These are phyloP conservation scores for Monosporascus sp. DNA, from an alignment of 2,329 filamentous ascomycete genomes.

Conservation along the genomic window DNA sequence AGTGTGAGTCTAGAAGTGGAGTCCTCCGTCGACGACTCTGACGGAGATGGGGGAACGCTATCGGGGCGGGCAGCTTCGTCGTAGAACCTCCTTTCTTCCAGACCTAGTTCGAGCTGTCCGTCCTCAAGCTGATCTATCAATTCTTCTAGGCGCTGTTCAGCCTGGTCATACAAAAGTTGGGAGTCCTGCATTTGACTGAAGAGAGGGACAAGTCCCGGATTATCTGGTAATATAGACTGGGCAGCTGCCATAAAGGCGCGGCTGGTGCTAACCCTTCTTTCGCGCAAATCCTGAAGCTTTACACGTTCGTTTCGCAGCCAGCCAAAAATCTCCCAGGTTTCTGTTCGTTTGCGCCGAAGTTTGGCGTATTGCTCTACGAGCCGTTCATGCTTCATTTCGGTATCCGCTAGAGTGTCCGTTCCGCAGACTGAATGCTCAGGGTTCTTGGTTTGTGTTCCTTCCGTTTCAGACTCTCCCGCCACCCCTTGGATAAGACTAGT, in stretches of 20 bases:
- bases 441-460: neutral
- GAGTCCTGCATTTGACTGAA: slow-evolving; percentile 19
- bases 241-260: slow-evolving; percentile 21
- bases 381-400: slow-evolving; percentile 7
- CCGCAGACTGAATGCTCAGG: neutral
- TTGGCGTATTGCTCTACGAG: slow-evolving; percentile 14
- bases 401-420: neutral
- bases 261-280: slow-evolving; percentile 18
- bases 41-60: slow-evolving; percentile 1
- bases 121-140: slow-evolving; percentile 22
- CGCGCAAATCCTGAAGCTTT: slow-evolving; percentile 16
- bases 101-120: slow-evolving; percentile 15
- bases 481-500: neutral
- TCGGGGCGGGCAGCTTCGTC: slow-evolving; percentile 12
- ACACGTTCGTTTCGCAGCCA: slow-evolving; percentile 13
- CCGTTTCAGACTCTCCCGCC: neutral
- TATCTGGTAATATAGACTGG: slow-evolving; percentile 14
- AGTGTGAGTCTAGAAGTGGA: slow-evolving; percentile 5
- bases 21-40: neutral
- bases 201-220: slow-evolving; percentile 14
- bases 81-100: slow-evolving; percentile 21
- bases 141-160: slow-evolving; percentile 22
- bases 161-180: slow-evolving; percentile 15
- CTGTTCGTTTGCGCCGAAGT: slow-evolving; percentile 12
- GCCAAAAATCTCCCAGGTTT: slow-evolving; percentile 13